Evolutionary conservation across 768 basidiomycete genomes (phyloP), one percentile per base, ranked within the genome.

Genomic region (Xerocomellus amylosporus): DNA sequence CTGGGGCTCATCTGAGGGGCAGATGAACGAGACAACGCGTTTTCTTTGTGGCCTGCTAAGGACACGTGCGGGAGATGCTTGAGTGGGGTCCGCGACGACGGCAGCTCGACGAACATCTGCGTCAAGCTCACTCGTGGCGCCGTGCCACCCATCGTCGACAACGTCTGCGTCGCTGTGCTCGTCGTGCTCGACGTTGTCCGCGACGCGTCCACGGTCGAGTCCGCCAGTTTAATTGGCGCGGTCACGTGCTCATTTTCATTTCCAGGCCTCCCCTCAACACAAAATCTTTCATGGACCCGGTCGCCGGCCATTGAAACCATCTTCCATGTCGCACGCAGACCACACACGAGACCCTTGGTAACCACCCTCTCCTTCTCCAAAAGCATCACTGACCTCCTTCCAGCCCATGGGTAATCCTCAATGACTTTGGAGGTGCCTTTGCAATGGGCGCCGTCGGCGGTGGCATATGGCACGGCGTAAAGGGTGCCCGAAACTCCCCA

Each of bases 401-500:
- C 65, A 98, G 96, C 75, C 96, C 96, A 65, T 98, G 94, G 93
- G 95, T 98, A 49, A 90, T 98, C 69, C 86, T 98, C 64, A 97
- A 92, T 78, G 96, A 98, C 77, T 96, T 95, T 73, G 95, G 96
- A 56, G 95, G 93, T 58, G 94, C 95, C 13, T 96, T 97, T 73
- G 84, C 95, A 17, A 98, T 98, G 95, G 95, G 95, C 71, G 93
- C 94, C 34, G 87, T 98, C 51, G 96, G 96, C 64, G 96, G 96
- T 66, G 93, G 90, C 60, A 93, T 98, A 67, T 98, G 96, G 96
- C 94, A 98, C 74, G 93, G 94, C 52, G 93, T 98, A 63, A 98
- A 98, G 75, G 96, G 96, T 55, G 93, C 94, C 8, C 82, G 96
- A 64, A 98, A 98, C 74, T 96, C 93, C 56, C 96, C 96, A 53